phyloP scores from a whole-genome alignment of 2,329 filamentous ascomycete species.

The Arthroderma uncinatum region DNA sequence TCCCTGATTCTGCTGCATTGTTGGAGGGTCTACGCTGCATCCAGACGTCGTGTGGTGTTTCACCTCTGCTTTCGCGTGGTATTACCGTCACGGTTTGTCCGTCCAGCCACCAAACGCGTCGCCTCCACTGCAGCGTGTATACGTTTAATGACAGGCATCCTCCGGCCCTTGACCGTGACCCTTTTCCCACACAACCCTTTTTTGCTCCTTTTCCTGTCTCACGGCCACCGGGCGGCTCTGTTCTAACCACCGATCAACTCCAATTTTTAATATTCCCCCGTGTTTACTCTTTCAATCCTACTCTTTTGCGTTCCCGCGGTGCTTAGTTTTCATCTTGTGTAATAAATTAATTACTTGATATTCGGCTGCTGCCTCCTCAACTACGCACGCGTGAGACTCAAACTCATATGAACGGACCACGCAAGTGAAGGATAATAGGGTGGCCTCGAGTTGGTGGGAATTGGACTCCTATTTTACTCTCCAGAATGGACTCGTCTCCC shows the following conservation, averaged over 20 bases:
- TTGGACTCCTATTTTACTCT: slow-evolving; percentile 10
- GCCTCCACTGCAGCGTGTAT: slow-evolving; percentile 12
- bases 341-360: not conserved
- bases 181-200: slow-evolving; percentile 10
- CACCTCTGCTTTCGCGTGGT: not conserved
- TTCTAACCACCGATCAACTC: slow-evolving; percentile 4
- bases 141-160: slow-evolving; percentile 12
- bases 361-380: not conserved
- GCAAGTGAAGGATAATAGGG: not conserved
- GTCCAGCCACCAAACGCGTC: slow-evolving; percentile 15
- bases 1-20: not conserved
- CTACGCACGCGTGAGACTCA: not conserved
- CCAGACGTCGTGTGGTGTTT: not conserved
- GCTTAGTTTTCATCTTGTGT: not conserved
- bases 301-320: not conserved
- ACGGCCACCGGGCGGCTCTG: slow-evolving; percentile 1
- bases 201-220: slow-evolving; percentile 4
- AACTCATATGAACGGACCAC: not conserved
- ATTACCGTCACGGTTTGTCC: not conserved
- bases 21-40: not conserved
- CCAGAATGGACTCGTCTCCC: slow-evolving; percentile 32
- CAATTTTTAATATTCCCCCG: not conserved
- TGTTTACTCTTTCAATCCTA: not conserved
- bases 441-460: not conserved
- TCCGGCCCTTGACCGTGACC: slow-evolving; percentile 10